Conservation (phyloP, 176 grass and related monocot genomes). For the Hordeum marinum region DNA sequence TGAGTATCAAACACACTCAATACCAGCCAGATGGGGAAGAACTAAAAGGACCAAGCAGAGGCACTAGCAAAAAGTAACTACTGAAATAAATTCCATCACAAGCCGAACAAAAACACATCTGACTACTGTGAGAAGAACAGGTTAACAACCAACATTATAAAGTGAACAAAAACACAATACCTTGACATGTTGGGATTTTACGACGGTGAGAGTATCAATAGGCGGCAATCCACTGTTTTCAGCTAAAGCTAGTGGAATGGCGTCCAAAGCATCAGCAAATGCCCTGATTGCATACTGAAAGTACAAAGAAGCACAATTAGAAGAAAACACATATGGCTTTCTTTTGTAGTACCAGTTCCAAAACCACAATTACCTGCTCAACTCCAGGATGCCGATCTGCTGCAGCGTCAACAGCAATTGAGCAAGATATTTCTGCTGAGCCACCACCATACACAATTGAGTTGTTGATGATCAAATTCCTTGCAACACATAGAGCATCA, state of each 20-base stretch:
- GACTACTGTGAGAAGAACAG: not conserved
- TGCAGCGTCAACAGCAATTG: constrained; percentile 83
- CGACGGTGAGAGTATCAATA: constrained; percentile 86
- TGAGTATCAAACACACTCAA: not conserved
- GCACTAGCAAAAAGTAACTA: not conserved
- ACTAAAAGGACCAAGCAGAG: not conserved
- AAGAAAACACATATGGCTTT: not conserved
- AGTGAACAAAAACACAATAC: constrained; percentile 30
- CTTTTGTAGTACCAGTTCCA: not conserved
- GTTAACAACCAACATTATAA: not conserved
- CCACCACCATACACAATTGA: constrained; percentile 92
- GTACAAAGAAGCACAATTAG: constrained; percentile 10
- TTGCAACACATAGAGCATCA: constrained; percentile 93
- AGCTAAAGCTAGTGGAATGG: constrained; percentile 79
- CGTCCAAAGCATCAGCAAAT: constrained; percentile 90
- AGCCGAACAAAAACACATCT: not conserved
- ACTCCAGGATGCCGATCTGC: constrained; percentile 84
- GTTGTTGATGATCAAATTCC: constrained; percentile 93
- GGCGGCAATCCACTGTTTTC: constrained; percentile 92
- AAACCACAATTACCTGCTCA: constrained; percentile 61
- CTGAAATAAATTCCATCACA: not conserved
- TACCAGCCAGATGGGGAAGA: not conserved
- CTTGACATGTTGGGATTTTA: constrained; percentile 97
- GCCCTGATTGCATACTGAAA: constrained; percentile 95
- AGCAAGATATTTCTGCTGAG: constrained; percentile 88